These are phyloP conservation scores for Podospora appendiculata DNA, from an alignment of 495 filamentous ascomycete species.

Conservation along the genomic window DNA sequence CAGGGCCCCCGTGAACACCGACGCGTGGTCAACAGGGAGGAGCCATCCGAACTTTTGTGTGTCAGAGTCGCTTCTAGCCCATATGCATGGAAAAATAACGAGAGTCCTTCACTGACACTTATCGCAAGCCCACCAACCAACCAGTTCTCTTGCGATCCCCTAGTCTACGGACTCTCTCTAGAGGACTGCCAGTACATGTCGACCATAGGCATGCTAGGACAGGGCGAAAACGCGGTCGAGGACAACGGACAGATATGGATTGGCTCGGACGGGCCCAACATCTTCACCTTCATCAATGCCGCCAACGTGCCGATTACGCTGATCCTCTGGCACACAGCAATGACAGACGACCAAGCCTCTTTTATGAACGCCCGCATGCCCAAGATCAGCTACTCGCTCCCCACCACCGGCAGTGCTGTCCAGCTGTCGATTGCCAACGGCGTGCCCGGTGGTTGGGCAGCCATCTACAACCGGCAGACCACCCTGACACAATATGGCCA, in stretches of 20 bases:
- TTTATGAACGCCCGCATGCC: slow-evolving; percentile 19
- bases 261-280: slow-evolving; percentile 18
- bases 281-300: slow-evolving; percentile 20
- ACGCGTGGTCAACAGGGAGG: no score
- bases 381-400: slow-evolving; percentile 21
- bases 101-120: no score
- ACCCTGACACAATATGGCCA: slow-evolving; percentile 22
- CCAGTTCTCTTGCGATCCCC: slow-evolving; percentile 6
- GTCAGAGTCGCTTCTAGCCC: no score
- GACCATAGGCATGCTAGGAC: slow-evolving; percentile 16
- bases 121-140: no score
- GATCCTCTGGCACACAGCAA: slow-evolving; percentile 13
- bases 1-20: no score
- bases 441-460: slow-evolving; percentile 20
- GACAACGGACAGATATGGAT: slow-evolving; percentile 16
- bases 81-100: no score
- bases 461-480: slow-evolving; percentile 19
- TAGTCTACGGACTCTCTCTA: slow-evolving; percentile 8
- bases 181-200: slow-evolving; percentile 20
- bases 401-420: slow-evolving; percentile 7
- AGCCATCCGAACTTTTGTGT: no score
- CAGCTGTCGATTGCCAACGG: slow-evolving; percentile 18
- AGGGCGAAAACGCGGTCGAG: slow-evolving; percentile 14
- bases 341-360: slow-evolving; percentile 9
- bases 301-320: slow-evolving; percentile 14